Base-by-base conservation (phyloP, 352 stramenopile species). In the Bremia lactucae region DNA sequence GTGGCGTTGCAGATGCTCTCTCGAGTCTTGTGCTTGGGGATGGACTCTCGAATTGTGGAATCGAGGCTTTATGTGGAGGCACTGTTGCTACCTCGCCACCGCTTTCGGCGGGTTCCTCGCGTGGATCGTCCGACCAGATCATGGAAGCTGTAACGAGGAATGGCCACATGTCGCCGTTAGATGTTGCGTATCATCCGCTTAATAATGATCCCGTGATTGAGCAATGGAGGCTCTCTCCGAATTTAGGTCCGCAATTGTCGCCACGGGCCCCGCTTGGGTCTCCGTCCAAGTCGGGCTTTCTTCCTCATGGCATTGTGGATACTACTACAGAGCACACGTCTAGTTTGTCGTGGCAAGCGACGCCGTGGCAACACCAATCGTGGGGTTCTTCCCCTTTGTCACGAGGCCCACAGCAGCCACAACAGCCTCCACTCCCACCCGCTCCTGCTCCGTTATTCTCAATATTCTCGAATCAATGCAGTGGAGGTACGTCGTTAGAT, bases 161-260 rank as follows among this genome's bases (percentile, higher is more conserved):
- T 49, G 47, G 62, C 16, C 42, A 65, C 47, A 42, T 81, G 26
- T 87, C 73, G 14, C 73, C 76, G 15, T 49, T 86, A 10, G 61
- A 72, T 9, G 66, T 70, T n/a, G 51, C 53, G 15, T 58, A 78
- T 22, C 70, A 62, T 34, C 62, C 68, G 37, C 55, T 86, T 21
- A 57, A 60, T 31, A 62, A 56, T n/a, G 73, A 86, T 24, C 71
- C 69, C 6, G 67, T 82, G 41, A 85, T 87, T 29, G 76, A 89
- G 48, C 74, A 86, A 34, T 89, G 76, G 76, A 86, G 82, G 28
- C 29, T 89, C 18, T 87, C 76, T 33, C 72, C 72, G 38, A 72
- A 64, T 10, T 53, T 57, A 16, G 53, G 65, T 8, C 65, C 73
- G 4, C 71, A 75, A 19, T 50, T 60, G 8, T 55, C 50, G 1